phyloP scores from a whole-genome alignment of 169 alveolate genomes.

The Sarcocystis neurona region DNA sequence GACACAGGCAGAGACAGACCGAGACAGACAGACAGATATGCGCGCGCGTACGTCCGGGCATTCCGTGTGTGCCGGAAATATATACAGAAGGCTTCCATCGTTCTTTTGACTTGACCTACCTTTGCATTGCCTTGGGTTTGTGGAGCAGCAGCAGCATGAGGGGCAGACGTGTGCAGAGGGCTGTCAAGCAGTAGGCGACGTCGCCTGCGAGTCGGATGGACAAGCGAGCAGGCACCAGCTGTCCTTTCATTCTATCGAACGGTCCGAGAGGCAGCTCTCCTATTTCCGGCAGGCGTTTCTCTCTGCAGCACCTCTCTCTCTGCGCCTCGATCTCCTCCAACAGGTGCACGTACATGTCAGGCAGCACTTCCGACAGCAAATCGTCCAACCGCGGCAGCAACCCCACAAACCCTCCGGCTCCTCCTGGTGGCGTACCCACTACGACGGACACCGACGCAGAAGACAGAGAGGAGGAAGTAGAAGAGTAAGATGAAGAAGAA shows the following conservation, averaged over 20 bases:
- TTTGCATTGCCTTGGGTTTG: not conserved
- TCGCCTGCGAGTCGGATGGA: conserved; percentile 58
- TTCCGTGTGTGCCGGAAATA: too few species aligned
- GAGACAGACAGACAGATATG: too few species aligned
- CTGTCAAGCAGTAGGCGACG: conserved; percentile 55
- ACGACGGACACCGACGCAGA: not conserved
- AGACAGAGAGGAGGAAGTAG: not conserved
- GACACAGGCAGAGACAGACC: too few species aligned
- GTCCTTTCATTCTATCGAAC: conserved; percentile 26
- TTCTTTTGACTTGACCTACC: conserved; percentile 3
- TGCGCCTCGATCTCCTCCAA: conserved; percentile 49
- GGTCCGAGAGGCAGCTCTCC: conserved; percentile 57
- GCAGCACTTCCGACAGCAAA: conserved; percentile 38
- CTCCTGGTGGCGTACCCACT: not conserved
- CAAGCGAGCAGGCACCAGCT: conserved; percentile 41
- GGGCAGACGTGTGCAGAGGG: conserved; percentile 40
- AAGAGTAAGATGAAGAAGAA: not conserved
- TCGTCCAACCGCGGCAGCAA: conserved; percentile 10
- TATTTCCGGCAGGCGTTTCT: conserved; percentile 29
- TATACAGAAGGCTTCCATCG: too few species aligned
- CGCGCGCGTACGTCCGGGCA: too few species aligned
- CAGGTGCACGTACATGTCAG: conserved; percentile 41
- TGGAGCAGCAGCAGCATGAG: conserved; percentile 26
- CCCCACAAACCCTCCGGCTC: not conserved
- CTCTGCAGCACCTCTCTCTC: not conserved